A percentile compares a stretch with the other conserved stretches of the same genome.
phyloP scores from a whole-genome alignment of 805 yeast species.

The Isabelozyma rhagii region DNA sequence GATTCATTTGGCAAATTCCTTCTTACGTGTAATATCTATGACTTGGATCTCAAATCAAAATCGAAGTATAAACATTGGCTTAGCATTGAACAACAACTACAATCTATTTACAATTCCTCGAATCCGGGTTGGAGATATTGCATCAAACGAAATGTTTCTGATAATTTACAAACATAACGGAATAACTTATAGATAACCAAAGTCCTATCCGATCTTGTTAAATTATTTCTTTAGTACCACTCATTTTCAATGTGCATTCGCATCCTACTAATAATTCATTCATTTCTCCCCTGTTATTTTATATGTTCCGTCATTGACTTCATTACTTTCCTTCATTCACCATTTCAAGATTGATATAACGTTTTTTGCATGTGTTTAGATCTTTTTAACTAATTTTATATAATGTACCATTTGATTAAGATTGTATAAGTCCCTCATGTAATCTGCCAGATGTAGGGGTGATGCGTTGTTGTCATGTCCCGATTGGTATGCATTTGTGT shows the following conservation, averaged over 20 bases:
- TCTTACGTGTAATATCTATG: constrained; percentile 41
- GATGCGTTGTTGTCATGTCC: no score
- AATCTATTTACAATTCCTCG: constrained; percentile 26
- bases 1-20: constrained; percentile 22
- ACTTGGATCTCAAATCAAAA: constrained; percentile 47
- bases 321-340: not conserved
- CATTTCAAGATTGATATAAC: no score
- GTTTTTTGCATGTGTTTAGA: not conserved
- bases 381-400: not conserved
- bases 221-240: not conserved
- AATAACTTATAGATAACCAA: no score
- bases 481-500: no score
- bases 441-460: no score
- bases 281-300: not conserved
- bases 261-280: not conserved
- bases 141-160: constrained; percentile 9
- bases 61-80: constrained; percentile 46
- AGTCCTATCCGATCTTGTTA: not conserved
- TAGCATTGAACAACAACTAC: constrained; percentile 37
- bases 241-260: not conserved
- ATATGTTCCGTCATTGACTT: not conserved
- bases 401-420: not conserved
- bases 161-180: not conserved
- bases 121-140: constrained; percentile 30
- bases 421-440: no score